Base-by-base conservation (phyloP, 2,329 filamentous ascomycete species). In the Akanthomyces lecanii region DNA sequence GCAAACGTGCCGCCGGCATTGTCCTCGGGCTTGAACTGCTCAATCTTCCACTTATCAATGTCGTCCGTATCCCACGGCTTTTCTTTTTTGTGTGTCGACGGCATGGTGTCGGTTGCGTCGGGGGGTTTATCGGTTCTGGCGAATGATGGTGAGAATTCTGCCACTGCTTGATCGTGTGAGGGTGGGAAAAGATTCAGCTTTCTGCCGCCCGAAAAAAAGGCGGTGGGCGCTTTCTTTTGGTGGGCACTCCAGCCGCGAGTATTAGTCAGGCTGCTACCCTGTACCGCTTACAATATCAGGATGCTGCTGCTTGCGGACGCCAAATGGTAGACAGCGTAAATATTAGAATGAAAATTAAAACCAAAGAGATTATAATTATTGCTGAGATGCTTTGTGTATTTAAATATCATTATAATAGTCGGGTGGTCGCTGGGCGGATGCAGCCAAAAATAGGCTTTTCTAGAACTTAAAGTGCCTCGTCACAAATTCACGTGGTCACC, bases 51-150 rank as follows among this genome's bases (percentile, higher is more conserved):
- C 76, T 97, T 96, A 79, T 98, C 94, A 67, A 98, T 91, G 72
- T 97, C 95, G 66, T 96, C 93, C 63, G 93, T 96, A 72, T 97
- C 93, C 93, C 93, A 96, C 62, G 92, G 90, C 76, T 97, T 97
- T 3, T 96, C 91, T 69, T 85, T 89, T 66, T 97, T 90, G 78
- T 97, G 87, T 67, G 89, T 96, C 36, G 91, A 95, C 66, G 92
- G 92, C 92, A 97, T 92, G 44, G 28, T 55, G 21, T 51, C 47
- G 47, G 57, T 25, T 52, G 25, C 47, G 45, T 25, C 2, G 48
- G 18, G 23, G 21, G 16, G 33, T 48, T 18, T 47, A 16, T 3
- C 38, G 38, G 14, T 40, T 40, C 38, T 30, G 45, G 25, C 14
- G 28, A 25, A 12, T 30, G 12, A 28, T 51, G 56, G n/a, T 60